Evolutionary conservation across 495 filamentous ascomycete genomes (phyloP).

Genomic region (Aspergillus avenaceus): DNA sequence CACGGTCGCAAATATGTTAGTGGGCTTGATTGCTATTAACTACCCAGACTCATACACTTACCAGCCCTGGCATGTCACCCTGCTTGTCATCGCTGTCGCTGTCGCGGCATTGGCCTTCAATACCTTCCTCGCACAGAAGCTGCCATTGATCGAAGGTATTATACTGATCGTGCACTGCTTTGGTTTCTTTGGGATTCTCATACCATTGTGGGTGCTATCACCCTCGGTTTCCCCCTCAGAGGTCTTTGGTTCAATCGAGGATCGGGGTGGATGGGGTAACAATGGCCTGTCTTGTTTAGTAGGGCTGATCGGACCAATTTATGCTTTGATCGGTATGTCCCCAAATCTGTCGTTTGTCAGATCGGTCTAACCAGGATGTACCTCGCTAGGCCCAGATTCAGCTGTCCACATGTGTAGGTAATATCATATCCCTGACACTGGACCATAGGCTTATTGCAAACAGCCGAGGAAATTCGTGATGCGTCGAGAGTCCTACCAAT

Average conservation of each 20-base stretch:
- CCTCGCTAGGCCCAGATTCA: constrained; percentile 3
- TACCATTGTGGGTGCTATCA: constrained; percentile 45
- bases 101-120: constrained; percentile 37
- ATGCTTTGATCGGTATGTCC: constrained; percentile 20
- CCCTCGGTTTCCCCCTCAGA: constrained; percentile 27
- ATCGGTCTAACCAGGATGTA: background rate
- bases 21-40: constrained; percentile 32
- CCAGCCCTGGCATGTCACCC: constrained; percentile 35
- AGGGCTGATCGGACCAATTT: constrained; percentile 30
- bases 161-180: constrained; percentile 37
- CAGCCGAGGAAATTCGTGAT: constrained; percentile 43
- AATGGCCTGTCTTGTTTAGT: constrained; percentile 19
- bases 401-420: constrained; percentile 20
- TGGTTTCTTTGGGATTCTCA: constrained; percentile 31
- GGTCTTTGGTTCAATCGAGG: constrained; percentile 43
- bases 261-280: constrained; percentile 43
- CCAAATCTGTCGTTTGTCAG: background rate
- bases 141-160: constrained; percentile 36
- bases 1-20: constrained; percentile 34
- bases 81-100: constrained; percentile 38
- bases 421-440: background rate
- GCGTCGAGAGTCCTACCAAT: constrained; percentile 33
- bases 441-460: too few relatives aligned
- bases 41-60: constrained; percentile 24
- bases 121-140: constrained; percentile 29